A percentile compares a stretch with the other conserved stretches of the same genome.
These are phyloP conservation scores for Saccharomyces hybrid DNA, from an alignment of 1,139 yeast species.

Conservation along the genomic window DNA sequence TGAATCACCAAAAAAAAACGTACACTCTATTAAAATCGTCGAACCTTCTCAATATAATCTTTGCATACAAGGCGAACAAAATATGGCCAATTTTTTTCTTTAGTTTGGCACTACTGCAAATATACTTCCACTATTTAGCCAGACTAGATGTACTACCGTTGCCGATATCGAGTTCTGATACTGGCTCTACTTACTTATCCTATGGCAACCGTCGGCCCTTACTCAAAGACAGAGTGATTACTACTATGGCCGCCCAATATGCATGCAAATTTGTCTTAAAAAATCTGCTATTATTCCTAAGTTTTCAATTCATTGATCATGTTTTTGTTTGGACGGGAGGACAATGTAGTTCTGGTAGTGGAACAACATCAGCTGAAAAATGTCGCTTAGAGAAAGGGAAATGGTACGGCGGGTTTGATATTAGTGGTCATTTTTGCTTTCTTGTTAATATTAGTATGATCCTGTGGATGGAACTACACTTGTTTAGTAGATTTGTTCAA, in stretches of 20 bases:
- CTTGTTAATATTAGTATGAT: conserved; percentile 44
- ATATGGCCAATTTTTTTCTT: conserved; percentile 30
- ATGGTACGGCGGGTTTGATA: conserved; percentile 56
- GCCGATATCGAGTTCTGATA: not conserved
- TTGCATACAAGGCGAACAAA: conserved; percentile 34
- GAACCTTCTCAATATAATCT: conserved; percentile 29
- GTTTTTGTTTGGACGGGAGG: conserved; percentile 35
- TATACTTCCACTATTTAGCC: conserved; percentile 6
- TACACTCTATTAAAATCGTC: conserved; percentile 24
- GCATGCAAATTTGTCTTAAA: conserved; percentile 26
- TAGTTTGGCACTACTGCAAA: conserved; percentile 13
- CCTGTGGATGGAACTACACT: conserved; percentile 35
- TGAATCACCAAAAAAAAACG: conserved; percentile 13
- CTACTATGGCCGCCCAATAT: conserved; percentile 16
- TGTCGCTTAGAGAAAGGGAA: conserved; percentile 29
- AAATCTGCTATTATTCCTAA: conserved; percentile 14
- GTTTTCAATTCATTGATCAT: conserved; percentile 32
- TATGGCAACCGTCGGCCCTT: not conserved
- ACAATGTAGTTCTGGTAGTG: conserved; percentile 20
- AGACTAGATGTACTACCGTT: not conserved
- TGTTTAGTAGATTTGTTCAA: conserved; percentile 12
- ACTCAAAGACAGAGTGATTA: not conserved
- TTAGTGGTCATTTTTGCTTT: conserved; percentile 58
- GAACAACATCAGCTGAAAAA: conserved; percentile 20
- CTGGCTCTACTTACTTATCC: not conserved